Evolutionary conservation across 2,329 filamentous ascomycete species (phyloP).

Genomic region (Aspergillus bombycis): DNA sequence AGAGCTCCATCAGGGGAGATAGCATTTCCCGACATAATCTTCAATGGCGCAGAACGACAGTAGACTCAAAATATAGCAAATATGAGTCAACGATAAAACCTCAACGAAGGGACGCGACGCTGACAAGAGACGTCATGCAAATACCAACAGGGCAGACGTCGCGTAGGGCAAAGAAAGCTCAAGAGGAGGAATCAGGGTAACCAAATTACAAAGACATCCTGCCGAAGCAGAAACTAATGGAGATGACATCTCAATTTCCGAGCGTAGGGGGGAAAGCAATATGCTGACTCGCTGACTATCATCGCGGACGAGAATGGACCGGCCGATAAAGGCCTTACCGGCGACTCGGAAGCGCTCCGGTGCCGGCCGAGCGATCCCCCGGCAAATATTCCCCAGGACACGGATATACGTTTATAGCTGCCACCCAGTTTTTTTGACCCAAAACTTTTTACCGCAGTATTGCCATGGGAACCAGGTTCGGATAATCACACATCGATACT

Average conservation of each 20-base stretch:
- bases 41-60: not conserved
- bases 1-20: slow-evolving; percentile 29
- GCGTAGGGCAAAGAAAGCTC: not conserved
- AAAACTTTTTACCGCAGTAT: not conserved
- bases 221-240: not conserved
- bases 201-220: not conserved
- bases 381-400: not conserved
- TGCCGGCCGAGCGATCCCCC: slow-evolving; percentile 28
- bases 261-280: slow-evolving; percentile 3
- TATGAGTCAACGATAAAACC: slow-evolving; percentile 1
- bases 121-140: slow-evolving; percentile 10
- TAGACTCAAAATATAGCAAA: not conserved
- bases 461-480: not conserved
- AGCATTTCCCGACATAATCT: slow-evolving; percentile 36
- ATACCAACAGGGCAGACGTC: not conserved
- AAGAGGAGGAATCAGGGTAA: not conserved
- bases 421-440: not conserved
- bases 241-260: slow-evolving; percentile 5
- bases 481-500: not conserved
- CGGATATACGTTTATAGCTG: not conserved
- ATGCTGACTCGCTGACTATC: slow-evolving; percentile 13
- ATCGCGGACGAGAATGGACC: slow-evolving; percentile 28
- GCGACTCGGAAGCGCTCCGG: slow-evolving; percentile 30
- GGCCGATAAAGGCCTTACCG: slow-evolving; percentile 10
- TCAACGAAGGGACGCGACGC: slow-evolving; percentile 3